Conservation (phyloP, 2,329 filamentous ascomycete species). For the Rasamsonia emersonii region DNA sequence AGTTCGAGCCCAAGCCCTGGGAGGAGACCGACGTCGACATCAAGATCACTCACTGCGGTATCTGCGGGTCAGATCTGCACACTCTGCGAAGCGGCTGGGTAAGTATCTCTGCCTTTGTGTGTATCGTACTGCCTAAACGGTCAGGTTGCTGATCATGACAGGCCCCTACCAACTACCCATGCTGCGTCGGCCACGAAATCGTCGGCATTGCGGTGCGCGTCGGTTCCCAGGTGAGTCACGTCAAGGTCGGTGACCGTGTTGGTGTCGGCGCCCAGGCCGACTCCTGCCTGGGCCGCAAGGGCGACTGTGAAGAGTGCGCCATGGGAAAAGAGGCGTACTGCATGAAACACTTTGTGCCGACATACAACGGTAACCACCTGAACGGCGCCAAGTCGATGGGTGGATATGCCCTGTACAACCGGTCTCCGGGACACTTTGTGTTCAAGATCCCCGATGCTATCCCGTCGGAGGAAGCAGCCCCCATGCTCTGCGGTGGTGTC, state of each 20-base stretch:
- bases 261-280: conserved; percentile 55
- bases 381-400: conserved; percentile 59
- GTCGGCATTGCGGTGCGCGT: conserved; percentile 52
- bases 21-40: conserved; percentile 59
- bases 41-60: conserved; percentile 54
- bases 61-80: conserved; percentile 57
- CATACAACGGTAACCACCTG: conserved; percentile 23
- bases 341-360: conserved; percentile 19
- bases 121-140: too few relatives aligned
- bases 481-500: too few relatives aligned
- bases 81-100: conserved; percentile 43
- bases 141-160: too few relatives aligned
- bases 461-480: too few relatives aligned
- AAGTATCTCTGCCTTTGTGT: conserved; percentile 6
- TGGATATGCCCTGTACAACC: conserved; percentile 52
- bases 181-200: conserved; percentile 58
- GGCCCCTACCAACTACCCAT: conserved; percentile 28
- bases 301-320: conserved; percentile 47
- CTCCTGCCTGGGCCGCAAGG: conserved; percentile 39
- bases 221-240: conserved; percentile 32
- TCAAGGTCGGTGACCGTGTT: conserved; percentile 28
- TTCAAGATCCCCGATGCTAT: too few relatives aligned
- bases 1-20: conserved; percentile 57
- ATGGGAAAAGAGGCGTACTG: conserved; percentile 33
- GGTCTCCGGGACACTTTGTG: conserved; percentile 51